Conservation (phyloP, 805 yeast genomes). For the Wickerhamiella cacticola region DNA sequence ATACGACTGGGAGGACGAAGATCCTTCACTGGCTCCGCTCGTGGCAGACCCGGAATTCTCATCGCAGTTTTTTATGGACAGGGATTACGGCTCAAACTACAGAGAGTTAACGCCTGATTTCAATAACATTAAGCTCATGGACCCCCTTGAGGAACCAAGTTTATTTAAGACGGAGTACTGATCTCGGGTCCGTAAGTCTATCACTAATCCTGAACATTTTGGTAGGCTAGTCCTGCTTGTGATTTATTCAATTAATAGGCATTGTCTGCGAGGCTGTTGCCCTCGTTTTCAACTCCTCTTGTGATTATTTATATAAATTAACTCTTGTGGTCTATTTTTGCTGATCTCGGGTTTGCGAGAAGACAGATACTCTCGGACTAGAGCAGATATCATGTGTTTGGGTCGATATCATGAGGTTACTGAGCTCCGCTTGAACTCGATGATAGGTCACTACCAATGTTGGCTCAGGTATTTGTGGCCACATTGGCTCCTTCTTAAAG, state of each 20-base stretch:
- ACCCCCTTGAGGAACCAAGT: constrained; percentile 10
- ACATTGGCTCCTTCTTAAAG: too few species aligned
- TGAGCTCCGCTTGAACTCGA: too few species aligned
- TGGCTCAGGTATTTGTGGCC: too few species aligned
- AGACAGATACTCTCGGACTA: neutral
- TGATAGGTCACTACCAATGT: too few species aligned
- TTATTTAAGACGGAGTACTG: constrained; percentile 4
- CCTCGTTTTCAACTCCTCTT: neutral
- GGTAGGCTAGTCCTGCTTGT: too few species aligned
- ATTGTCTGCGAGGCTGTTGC: neutral
- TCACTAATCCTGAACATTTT: too few species aligned
- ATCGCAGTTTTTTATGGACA: constrained; percentile 6
- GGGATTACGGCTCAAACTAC: constrained; percentile 4
- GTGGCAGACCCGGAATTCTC: constrained; percentile 5
- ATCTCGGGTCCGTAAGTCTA: too few species aligned
- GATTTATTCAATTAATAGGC: too few species aligned
- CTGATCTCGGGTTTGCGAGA: neutral
- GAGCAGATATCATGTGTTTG: too few species aligned
- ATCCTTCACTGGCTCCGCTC: constrained; percentile 7
- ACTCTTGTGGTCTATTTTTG: neutral
- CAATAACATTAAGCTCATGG: constrained; percentile 6
- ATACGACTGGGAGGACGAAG: constrained; percentile 8
- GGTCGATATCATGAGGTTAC: too few species aligned
- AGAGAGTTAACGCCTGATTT: constrained; percentile 10
- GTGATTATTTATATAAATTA: neutral